These are phyloP conservation scores for Colletotrichum sp. DNA, from an alignment of 2,329 filamentous ascomycete genomes.

Conservation along the genomic window DNA sequence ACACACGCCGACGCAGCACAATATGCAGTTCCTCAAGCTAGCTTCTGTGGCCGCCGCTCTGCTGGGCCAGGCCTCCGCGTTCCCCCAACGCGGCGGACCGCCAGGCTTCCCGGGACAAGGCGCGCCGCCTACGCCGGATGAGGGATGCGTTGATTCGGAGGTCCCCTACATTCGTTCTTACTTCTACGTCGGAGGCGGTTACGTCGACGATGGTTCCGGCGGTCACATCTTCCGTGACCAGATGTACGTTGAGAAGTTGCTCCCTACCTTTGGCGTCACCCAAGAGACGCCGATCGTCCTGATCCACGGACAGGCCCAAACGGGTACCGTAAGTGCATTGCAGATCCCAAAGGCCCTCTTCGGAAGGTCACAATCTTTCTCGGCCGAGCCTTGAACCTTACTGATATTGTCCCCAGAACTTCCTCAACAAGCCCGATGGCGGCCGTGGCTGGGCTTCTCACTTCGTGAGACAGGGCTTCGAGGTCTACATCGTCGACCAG, in stretches of 20 bases:
- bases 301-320: conserved; percentile 47
- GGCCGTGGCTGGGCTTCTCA: conserved; percentile 51
- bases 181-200: conserved; percentile 43
- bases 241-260: conserved; percentile 59
- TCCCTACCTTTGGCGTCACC: conserved; percentile 31
- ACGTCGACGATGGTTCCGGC: conserved; percentile 32
- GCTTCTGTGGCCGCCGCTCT: conserved; percentile 6
- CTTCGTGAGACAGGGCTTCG: conserved; percentile 50
- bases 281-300: conserved; percentile 41
- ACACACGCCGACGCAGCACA: not conserved
- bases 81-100: not conserved
- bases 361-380: not conserved
- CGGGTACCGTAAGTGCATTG: conserved; percentile 38
- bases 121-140: not conserved
- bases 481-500: conserved; percentile 53
- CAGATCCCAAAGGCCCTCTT: not conserved
- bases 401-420: conserved; percentile 36
- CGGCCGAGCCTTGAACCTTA: not conserved
- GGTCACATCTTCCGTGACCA: conserved; percentile 43
- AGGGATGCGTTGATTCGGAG: conserved; percentile 7
- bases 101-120: not conserved
- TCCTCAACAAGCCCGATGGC: conserved; percentile 51
- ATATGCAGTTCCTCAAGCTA: conserved; percentile 16
- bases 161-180: conserved; percentile 28
- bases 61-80: conserved; percentile 7